phyloP scores from a whole-genome alignment of 2,329 filamentous ascomycete genomes.

The Penicillium brevicompactum region DNA sequence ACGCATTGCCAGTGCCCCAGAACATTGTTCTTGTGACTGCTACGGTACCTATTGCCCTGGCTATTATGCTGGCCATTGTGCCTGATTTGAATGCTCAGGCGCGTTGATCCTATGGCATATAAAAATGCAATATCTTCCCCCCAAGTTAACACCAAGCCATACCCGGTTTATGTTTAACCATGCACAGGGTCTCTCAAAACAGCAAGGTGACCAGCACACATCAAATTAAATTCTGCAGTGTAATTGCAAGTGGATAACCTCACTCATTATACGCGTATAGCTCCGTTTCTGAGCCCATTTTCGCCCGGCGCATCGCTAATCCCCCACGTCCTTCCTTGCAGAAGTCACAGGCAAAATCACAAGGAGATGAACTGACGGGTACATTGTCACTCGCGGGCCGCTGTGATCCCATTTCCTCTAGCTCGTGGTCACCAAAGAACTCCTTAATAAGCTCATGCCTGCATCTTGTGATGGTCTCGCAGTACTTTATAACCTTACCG shows the following conservation, averaged over 20 bases:
- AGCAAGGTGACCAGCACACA: background rate
- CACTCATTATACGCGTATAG: constrained; percentile 7
- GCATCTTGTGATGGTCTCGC: constrained; percentile 73
- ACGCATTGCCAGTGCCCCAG: background rate
- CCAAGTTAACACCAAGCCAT: background rate
- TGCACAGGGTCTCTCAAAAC: background rate
- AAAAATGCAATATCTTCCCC: background rate
- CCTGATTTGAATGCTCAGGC: background rate
- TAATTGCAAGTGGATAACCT: background rate
- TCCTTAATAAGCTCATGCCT: constrained; percentile 73
- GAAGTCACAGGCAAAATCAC: constrained; percentile 76
- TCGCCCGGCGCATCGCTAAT: constrained; percentile 59
- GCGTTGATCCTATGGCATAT: background rate
- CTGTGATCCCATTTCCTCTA: constrained; percentile 35
- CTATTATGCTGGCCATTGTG: background rate
- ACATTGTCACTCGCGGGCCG: constrained; percentile 5
- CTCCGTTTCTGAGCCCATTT: constrained; percentile 28
- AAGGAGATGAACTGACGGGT: constrained; percentile 48
- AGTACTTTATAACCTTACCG: constrained; percentile 73
- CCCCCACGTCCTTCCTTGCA: constrained; percentile 67
- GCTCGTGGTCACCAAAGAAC: constrained; percentile 71
- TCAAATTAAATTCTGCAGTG: background rate
- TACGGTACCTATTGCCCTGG: background rate
- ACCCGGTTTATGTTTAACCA: background rate
- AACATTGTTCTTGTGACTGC: background rate